A percentile compares a stretch with the other conserved stretches of the same genome.
Evolutionary conservation across 345 rosid genomes (phyloP).

Genomic region (Microthlaspi erraticum): DNA sequence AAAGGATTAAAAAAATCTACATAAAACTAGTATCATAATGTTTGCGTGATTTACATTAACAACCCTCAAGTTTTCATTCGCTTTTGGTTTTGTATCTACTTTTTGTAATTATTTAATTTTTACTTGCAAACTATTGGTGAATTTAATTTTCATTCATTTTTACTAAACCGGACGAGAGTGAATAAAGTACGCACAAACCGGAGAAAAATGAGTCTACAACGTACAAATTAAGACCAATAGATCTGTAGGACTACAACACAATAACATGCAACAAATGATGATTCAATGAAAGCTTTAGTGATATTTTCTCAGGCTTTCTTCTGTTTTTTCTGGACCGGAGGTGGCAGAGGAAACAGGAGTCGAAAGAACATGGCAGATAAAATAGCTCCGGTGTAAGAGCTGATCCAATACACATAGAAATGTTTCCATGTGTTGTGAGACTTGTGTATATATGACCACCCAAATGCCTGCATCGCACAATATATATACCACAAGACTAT

Average conservation of each 20-base stretch:
- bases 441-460: slow-evolving; percentile 87
- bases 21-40: background rate
- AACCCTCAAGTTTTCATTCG: background rate
- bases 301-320: slow-evolving; percentile 59
- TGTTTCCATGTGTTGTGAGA: slow-evolving; percentile 94
- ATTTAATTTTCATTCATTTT: no score
- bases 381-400: slow-evolving; percentile 84
- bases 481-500: slow-evolving; percentile 1
- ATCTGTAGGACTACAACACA: background rate
- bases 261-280: background rate
- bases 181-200: background rate
- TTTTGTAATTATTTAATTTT: background rate
- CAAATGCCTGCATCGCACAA: slow-evolving; percentile 77
- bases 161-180: slow-evolving; percentile 4
- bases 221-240: background rate
- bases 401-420: slow-evolving; percentile 86
- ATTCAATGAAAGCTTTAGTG: slow-evolving; percentile 9
- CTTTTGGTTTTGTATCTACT: background rate
- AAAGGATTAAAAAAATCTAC: background rate
- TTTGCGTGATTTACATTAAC: slow-evolving; percentile 17
- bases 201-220: background rate
- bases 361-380: slow-evolving; percentile 83
- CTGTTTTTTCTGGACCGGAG: slow-evolving; percentile 45
- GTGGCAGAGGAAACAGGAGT: slow-evolving; percentile 56
- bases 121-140: background rate